Evolutionary conservation across 2,329 filamentous ascomycete genomes (phyloP).

Genomic region (Pseudocercospora fuligena): DNA sequence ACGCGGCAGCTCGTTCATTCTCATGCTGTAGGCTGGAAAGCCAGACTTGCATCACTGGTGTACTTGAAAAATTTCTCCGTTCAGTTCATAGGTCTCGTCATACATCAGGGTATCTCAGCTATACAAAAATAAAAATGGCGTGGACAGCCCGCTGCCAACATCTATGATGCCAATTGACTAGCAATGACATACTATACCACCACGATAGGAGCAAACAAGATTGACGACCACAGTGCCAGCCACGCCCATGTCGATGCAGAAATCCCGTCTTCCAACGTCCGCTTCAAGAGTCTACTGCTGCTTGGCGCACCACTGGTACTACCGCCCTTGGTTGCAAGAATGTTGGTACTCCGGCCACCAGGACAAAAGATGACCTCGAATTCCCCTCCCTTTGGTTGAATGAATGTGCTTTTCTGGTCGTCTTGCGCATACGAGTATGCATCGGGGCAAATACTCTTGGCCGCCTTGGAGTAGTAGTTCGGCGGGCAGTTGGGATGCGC

Average conservation of each 20-base stretch:
- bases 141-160: neutral
- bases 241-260: neutral
- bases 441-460: conserved; percentile 80
- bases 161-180: neutral
- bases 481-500: conserved; percentile 67
- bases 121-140: conserved; percentile 2
- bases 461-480: conserved; percentile 68
- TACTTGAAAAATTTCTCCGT: neutral
- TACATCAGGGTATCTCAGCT: neutral
- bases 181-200: conserved; percentile 11
- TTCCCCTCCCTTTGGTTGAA: conserved; percentile 67
- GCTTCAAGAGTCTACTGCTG: neutral
- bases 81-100: neutral
- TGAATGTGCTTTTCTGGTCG: conserved; percentile 62
- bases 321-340: conserved; percentile 41
- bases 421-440: conserved; percentile 77
- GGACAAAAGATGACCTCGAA: conserved; percentile 84
- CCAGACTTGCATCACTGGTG: neutral
- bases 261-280: neutral
- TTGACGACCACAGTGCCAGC: conserved; percentile 10
- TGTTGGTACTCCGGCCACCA: conserved; percentile 56
- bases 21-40: neutral
- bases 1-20: neutral
- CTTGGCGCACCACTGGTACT: conserved; percentile 5
- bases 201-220: conserved; percentile 1